Evolutionary conservation across 1,139 yeast species (phyloP), one percentile per base, ranked within the genome.

Genomic region (Sugiyamaella castrensis): DNA sequence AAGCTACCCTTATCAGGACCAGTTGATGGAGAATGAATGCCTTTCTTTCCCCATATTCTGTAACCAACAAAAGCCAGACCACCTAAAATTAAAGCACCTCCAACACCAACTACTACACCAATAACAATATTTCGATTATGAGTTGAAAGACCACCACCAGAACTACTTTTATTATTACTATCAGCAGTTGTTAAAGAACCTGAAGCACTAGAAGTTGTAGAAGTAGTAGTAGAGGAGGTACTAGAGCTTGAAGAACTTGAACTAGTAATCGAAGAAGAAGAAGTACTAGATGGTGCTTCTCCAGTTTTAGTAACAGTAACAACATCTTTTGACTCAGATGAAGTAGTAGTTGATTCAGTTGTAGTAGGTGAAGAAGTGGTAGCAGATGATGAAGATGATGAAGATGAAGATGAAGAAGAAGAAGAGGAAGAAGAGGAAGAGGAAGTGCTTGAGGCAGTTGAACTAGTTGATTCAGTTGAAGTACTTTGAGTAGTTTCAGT

Each of bases 21-120:
- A 24, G 46, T 50, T n/a, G 48, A 46, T 1, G 56, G 37, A 13
- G 43, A 43, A 12, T 40, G 36, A 15, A 48, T 40, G 33, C 30
- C 48, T 51, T 53, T 55, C 43, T 54, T 54, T 43, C 59, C 55
- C 57, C 62, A 57, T 36, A 61, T 43, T 43, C 66, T 46, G 57
- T 56, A 62, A 32, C 51, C 56, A 1, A 63, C 62, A 47, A 60
- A 60, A 9, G 55, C 65, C 6, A 57, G 50, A 4, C 62, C 66
- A 8, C 53, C 57, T n/a, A 64, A 49, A 11, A 65, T 41, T 38
- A 65, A 43, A 16, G 58, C 57, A 9, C 68, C 68, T 15, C 67
- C 68, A 11, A 65, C 65, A 36, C 68, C 68, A 8, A 64, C 67
- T 5, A 59, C 65, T 24, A 61, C 62, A 15, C 69, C 69, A 48